These are phyloP conservation scores for Pezicula carpinea DNA, from an alignment of 2,329 filamentous ascomycete genomes.

Conservation along the genomic window DNA sequence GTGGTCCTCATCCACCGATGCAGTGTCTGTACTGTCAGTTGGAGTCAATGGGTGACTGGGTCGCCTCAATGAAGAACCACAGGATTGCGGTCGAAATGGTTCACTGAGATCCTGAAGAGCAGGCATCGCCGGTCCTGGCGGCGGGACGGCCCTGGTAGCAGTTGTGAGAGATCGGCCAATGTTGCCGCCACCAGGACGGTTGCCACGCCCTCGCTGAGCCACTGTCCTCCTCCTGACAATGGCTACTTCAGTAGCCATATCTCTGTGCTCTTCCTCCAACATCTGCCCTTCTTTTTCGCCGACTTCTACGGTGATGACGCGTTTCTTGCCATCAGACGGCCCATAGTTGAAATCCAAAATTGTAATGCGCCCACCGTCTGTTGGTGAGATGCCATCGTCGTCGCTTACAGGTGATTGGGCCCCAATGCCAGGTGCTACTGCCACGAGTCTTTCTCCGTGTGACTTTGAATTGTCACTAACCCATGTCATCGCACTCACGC, in stretches of 20 bases:
- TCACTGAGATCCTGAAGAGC: conserved; percentile 14
- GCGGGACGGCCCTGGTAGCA: conserved; percentile 18
- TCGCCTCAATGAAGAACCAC: conserved; percentile 9
- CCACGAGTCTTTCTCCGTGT: conserved; percentile 55
- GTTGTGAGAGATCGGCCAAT: conserved; percentile 46
- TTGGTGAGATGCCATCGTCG: conserved; percentile 67
- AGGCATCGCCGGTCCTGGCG: conserved; percentile 24
- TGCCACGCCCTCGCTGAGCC: conserved; percentile 49
- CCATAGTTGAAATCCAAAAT: conserved; percentile 71
- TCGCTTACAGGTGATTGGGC: conserved; percentile 51
- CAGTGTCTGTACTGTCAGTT: conserved; percentile 16
- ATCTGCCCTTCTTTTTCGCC: conserved; percentile 65
- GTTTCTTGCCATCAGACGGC: conserved; percentile 47
- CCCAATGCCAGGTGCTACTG: conserved; percentile 66
- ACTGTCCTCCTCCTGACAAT: conserved; percentile 72
- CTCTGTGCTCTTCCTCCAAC: conserved; percentile 68
- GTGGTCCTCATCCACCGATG: conserved; percentile 29
- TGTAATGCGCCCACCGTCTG: conserved; percentile 72
- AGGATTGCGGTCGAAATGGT: conserved; percentile 10
- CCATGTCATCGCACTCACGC: conserved; percentile 68
- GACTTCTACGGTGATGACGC: conserved; percentile 66
- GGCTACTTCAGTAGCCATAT: conserved; percentile 73
- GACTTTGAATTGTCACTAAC: conserved; percentile 51
- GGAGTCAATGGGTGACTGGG: conserved; percentile 13
- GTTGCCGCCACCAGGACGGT: conserved; percentile 28